Percentiles rank a stretch among this genome's conserved stretches.
These are phyloP conservation scores for Echeveria elegans DNA, from an alignment of 164 flowering plant genomes.

Conservation along the genomic window DNA sequence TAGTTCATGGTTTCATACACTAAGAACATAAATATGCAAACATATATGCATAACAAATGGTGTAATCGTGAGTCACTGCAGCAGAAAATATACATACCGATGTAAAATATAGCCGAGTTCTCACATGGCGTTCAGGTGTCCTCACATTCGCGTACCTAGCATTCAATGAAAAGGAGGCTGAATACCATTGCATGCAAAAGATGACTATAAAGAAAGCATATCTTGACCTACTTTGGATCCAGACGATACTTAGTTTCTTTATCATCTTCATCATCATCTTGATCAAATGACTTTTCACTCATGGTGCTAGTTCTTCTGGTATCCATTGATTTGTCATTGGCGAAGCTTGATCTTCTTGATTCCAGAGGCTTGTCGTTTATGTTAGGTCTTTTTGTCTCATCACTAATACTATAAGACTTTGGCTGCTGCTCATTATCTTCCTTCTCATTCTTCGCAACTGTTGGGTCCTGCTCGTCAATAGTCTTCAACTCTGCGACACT, in stretches of 20 bases:
- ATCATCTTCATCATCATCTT: constrained; percentile 94
- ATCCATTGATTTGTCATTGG: constrained; percentile 57
- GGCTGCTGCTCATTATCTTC: constrained; percentile 42
- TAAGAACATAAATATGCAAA: not conserved
- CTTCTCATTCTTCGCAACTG: constrained; percentile 19
- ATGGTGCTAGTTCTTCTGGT: constrained; percentile 41
- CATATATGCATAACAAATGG: not conserved
- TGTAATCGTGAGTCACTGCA: not conserved
- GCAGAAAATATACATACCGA: constrained; percentile 47
- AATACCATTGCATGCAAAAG: not conserved
- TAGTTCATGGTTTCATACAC: not conserved
- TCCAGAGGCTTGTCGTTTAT: constrained; percentile 18
- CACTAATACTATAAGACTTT: constrained; percentile 40
- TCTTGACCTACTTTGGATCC: constrained; percentile 58
- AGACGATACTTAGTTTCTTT: constrained; percentile 90
- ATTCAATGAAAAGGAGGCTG: constrained; percentile 9
- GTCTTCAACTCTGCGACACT: constrained; percentile 78
- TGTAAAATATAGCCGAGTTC: constrained; percentile 95
- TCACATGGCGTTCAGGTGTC: constrained; percentile 96
- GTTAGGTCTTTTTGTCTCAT: constrained; percentile 50
- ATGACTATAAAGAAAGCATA: not conserved
- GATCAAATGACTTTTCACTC: constrained; percentile 66
- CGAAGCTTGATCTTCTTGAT: constrained; percentile 40
- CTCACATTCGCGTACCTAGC: constrained; percentile 92
- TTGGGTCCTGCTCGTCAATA: constrained; percentile 42